A percentile compares a stretch with the other conserved stretches of the same genome.
Conservation (phyloP, 208 protist species). For the Crithidia fasciculata region DNA sequence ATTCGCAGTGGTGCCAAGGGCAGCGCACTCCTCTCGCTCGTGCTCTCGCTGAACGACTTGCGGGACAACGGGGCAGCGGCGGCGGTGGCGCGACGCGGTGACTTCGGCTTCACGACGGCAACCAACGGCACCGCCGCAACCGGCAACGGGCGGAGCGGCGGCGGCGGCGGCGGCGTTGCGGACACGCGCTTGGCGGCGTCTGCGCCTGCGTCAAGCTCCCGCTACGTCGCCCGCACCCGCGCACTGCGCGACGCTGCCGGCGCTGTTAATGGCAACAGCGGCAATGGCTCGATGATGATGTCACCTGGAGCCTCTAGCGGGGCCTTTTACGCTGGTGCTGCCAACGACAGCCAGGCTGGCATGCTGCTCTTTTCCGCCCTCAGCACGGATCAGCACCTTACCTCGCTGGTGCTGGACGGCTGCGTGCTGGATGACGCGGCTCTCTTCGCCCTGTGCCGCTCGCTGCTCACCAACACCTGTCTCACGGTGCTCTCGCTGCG, state of each 20-base stretch:
- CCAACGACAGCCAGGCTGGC: background rate
- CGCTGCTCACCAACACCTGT: conserved; percentile 57
- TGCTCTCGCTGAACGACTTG: conserved; percentile 71
- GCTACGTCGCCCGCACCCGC: conserved; percentile 25
- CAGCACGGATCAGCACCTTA: conserved; percentile 57
- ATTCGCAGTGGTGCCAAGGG: conserved; percentile 31
- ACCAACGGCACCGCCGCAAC: background rate
- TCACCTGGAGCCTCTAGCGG: background rate
- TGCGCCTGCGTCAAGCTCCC: background rate
- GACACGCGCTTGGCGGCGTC: background rate
- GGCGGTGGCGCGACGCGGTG: conserved; percentile 55
- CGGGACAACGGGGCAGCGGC: conserved; percentile 33
- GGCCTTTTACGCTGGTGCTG: background rate
- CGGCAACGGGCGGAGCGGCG: background rate
- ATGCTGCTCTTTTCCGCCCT: conserved; percentile 41
- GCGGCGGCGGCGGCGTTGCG: background rate
- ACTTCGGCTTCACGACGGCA: conserved; percentile 41
- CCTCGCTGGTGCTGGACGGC: conserved; percentile 55
- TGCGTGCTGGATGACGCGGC: conserved; percentile 68
- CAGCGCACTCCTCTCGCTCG: conserved; percentile 56
- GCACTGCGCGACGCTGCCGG: conserved; percentile 5
- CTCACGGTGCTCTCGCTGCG: conserved; percentile 63
- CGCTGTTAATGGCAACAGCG: background rate
- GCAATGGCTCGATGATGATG: background rate
- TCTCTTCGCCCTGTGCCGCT: conserved; percentile 62